Evolutionary conservation across 257 asterid genomes (phyloP).

Genomic region (Solanum commersonii): DNA sequence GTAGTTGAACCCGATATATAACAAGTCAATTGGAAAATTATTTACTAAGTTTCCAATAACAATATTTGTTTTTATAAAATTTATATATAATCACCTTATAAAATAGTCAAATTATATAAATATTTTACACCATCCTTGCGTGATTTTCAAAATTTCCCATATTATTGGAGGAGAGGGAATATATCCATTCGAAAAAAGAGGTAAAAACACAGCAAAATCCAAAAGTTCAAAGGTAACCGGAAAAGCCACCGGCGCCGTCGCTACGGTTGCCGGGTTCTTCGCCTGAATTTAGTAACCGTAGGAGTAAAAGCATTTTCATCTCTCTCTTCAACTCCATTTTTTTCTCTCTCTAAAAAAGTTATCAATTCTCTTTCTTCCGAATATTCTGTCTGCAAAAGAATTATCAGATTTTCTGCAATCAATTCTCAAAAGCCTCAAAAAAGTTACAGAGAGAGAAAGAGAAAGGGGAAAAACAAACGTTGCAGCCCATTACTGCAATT

Average conservation of each 20-base stretch:
- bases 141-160: not conserved
- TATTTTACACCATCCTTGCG: not conserved
- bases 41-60: not conserved
- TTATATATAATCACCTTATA: not conserved
- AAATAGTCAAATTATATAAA: not conserved
- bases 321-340: not conserved
- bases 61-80: not conserved
- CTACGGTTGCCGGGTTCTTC: no score
- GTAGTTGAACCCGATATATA: no score
- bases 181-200: not conserved
- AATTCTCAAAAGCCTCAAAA: not conserved
- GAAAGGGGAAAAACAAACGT: not conserved
- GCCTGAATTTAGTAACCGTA: not conserved
- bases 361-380: not conserved
- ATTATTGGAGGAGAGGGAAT: not conserved
- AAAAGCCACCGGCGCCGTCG: not conserved
- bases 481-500: not conserved
- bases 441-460: not conserved
- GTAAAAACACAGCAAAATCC: not conserved
- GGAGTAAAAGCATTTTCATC: not conserved
- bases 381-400: not conserved
- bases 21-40: not conserved
- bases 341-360: not conserved
- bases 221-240: not conserved
- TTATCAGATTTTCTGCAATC: not conserved